Conservation (phyloP, 768 basidiomycete species). For the Epithele typhae region DNA sequence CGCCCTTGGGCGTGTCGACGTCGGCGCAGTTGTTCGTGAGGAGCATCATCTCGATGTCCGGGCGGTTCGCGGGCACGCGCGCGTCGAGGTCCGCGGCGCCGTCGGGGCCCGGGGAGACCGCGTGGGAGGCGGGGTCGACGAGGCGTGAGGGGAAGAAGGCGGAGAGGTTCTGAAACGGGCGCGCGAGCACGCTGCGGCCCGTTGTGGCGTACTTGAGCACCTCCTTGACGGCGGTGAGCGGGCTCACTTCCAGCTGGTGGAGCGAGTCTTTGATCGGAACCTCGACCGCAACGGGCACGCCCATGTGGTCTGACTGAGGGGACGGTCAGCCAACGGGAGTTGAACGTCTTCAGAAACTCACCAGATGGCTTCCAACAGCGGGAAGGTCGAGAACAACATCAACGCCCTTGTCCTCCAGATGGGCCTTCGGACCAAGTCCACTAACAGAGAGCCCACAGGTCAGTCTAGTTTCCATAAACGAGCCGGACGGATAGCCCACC, state of each 20-base stretch:
- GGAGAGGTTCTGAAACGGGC: conserved; percentile 6
- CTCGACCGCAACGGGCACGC: conserved; percentile 9
- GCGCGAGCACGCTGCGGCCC: conserved; percentile 9
- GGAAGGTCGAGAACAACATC: conserved; percentile 15
- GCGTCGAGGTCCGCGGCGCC: conserved; percentile 7
- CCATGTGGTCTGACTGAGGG: conserved; percentile 14
- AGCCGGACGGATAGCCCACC: not conserved
- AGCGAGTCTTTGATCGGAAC: conserved; percentile 12
- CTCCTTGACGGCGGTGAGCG: conserved; percentile 2
- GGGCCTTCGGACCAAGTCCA: conserved; percentile 19
- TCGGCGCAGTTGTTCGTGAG: conserved; percentile 12
- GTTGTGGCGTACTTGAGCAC: conserved; percentile 9
- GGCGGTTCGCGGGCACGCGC: conserved; percentile 8
- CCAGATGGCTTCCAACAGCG: conserved; percentile 22
- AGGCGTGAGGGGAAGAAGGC: conserved; percentile 8
- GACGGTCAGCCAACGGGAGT: not conserved
- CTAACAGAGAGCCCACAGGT: not conserved
- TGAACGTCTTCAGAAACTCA: not conserved
- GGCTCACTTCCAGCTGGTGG: conserved; percentile 6
- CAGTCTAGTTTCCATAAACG: not conserved
- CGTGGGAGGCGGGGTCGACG: conserved; percentile 1
- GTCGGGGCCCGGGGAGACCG: not conserved
- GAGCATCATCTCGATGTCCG: conserved; percentile 20
- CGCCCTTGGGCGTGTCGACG: conserved; percentile 2
- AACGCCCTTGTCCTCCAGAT: conserved; percentile 16